Evolutionary conservation across 2,329 filamentous ascomycete species (phyloP).

Genomic region (Paracoccidioides lutzii): DNA sequence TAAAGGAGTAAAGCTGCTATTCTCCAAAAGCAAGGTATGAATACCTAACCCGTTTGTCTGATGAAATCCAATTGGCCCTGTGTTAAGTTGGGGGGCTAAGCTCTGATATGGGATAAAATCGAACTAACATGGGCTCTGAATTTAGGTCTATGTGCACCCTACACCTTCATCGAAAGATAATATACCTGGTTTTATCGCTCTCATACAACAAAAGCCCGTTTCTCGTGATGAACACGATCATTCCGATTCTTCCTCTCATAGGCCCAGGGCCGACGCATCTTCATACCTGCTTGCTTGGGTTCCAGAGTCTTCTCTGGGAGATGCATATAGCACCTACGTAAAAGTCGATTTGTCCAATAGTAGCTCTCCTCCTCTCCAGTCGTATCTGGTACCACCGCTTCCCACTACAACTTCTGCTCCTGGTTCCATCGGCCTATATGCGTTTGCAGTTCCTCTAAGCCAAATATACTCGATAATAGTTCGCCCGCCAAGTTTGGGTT

Average conservation of each 20-base stretch:
- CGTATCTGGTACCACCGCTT: slow-evolving; percentile 81
- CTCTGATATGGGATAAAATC: neutral
- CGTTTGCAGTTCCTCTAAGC: slow-evolving; percentile 81
- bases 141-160: slow-evolving; percentile 85
- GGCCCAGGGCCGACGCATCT: slow-evolving; percentile 40
- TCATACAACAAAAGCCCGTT: slow-evolving; percentile 71
- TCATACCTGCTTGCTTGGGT: slow-evolving; percentile 86
- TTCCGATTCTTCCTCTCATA: slow-evolving; percentile 32
- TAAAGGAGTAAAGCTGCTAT: slow-evolving; percentile 76
- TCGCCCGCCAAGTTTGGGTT: slow-evolving; percentile 81
- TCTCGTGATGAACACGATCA: slow-evolving; percentile 18
- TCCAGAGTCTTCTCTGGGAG: slow-evolving; percentile 76
- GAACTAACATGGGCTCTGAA: neutral
- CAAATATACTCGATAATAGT: slow-evolving; percentile 85
- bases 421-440: slow-evolving; percentile 61
- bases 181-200: slow-evolving; percentile 81
- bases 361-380: slow-evolving; percentile 68
- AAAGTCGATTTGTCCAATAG: slow-evolving; percentile 88
- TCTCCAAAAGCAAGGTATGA: slow-evolving; percentile 83
- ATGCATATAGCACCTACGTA: slow-evolving; percentile 77
- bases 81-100: neutral
- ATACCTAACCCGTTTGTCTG: neutral
- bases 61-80: neutral
- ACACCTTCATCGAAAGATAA: slow-evolving; percentile 91
- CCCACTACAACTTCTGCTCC: slow-evolving; percentile 70